These are phyloP conservation scores for Metschnikowia shivogae DNA, from an alignment of 805 yeast genomes.

Conservation along the genomic window DNA sequence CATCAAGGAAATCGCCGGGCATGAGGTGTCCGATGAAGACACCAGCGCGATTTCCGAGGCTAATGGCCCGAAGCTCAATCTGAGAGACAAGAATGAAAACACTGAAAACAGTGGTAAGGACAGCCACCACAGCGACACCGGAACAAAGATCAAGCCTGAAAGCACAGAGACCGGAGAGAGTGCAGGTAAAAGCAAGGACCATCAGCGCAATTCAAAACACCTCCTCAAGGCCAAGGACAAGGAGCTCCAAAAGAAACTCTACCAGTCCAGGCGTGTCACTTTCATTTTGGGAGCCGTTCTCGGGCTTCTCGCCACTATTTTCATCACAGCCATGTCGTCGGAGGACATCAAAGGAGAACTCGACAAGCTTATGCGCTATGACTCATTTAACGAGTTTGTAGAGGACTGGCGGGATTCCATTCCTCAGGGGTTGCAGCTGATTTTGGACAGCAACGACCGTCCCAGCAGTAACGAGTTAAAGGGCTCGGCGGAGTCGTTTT, in stretches of 20 bases:
- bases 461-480: conserved; percentile 31
- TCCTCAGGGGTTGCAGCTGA: conserved; percentile 61
- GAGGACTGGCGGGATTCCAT: conserved; percentile 64
- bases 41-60: neutral
- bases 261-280: conserved; percentile 54
- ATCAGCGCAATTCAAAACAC: neutral
- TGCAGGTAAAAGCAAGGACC: neutral
- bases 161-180: neutral
- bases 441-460: conserved; percentile 53
- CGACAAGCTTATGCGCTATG: conserved; percentile 46
- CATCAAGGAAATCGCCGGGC: neutral
- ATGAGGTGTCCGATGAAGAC: neutral
- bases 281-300: conserved; percentile 69
- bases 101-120: too few relatives aligned
- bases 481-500: conserved; percentile 76
- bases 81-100: neutral
- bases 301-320: conserved; percentile 63
- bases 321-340: conserved; percentile 44
- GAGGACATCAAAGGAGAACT: conserved; percentile 41
- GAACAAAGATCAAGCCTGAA: too few relatives aligned
- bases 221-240: conserved; percentile 1
- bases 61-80: neutral
- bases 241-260: conserved; percentile 18
- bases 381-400: conserved; percentile 52
- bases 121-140: too few relatives aligned